Evolutionary conservation across 176 grass and related monocot genomes (phyloP), one percentile per base, ranked within the genome.

Genomic region (Hyparrhenia diplandra): DNA sequence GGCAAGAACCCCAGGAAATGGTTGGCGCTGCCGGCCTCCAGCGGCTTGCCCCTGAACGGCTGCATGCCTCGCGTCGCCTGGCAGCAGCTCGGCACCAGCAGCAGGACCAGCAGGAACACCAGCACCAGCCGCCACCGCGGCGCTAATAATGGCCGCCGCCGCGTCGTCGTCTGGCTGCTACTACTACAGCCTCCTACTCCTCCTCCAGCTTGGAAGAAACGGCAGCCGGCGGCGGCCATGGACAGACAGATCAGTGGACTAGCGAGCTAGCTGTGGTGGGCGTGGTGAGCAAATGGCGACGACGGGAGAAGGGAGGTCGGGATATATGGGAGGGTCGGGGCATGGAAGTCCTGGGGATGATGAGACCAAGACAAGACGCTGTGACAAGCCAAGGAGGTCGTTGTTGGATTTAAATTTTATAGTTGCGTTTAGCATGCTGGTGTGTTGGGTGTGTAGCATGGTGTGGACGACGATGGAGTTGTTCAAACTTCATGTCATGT

Each of bases 1-100:
- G 94, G 91, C 75, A 97, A 75, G 79, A 92, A 97, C 35, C 91
- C 91, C 12, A 90, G 58, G 86, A 94, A 90, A 41, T 89, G 86
- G 73, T 86, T 88, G 32, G 94, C 80, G 59, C 61, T 75, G 70
- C 78, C 87, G 17, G 49, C 70, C 10, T 60, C 81, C 84, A 93
- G 30, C 0, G 91, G 94, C 74, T 49, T 85, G 0, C 77, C 81
- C 60, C 81, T 88, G 86, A 93, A 91, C 23, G 87, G 72, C n/a
- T 91, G 88, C 84, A 88, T 89, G 73, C 77, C 87, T 82, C 91
- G 83, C 20, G 94, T 61, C 28, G 91, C 94, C 65, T 91, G 45
- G 84, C 94, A 91, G 54, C 89, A 86, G 61, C 89, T 80, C 5
- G 88, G 80, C 37, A 7, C 67, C 55, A 89, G 5, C 17, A 92